phyloP scores from a whole-genome alignment of 306 rosid genomes.

The Dalbergia oliveri region DNA sequence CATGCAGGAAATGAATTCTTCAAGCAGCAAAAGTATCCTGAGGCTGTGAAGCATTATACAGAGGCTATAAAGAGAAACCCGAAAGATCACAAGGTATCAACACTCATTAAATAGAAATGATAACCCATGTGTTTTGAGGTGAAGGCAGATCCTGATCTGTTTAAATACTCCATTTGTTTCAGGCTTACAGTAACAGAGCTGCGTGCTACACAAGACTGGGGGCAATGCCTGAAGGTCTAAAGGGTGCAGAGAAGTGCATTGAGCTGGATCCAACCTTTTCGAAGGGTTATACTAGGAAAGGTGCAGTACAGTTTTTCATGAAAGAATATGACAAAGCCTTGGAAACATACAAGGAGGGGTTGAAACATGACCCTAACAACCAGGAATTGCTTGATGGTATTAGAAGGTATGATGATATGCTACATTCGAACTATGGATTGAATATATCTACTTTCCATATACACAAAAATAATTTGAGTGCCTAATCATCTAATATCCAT shows the following conservation, averaged over 20 bases:
- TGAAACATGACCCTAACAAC: slow-evolving; percentile 86
- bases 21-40: slow-evolving; percentile 81
- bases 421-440: background rate
- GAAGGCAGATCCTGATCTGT: background rate
- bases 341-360: slow-evolving; percentile 91
- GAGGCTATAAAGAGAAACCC: slow-evolving; percentile 80
- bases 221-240: slow-evolving; percentile 96
- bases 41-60: slow-evolving; percentile 78
- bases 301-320: slow-evolving; percentile 95
- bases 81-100: slow-evolving; percentile 66
- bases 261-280: slow-evolving; percentile 91
- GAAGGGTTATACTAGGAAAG: slow-evolving; percentile 93
- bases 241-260: slow-evolving; percentile 97
- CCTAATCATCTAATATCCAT: background rate
- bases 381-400: slow-evolving; percentile 92
- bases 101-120: background rate
- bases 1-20: slow-evolving; percentile 78
- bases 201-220: slow-evolving; percentile 95
- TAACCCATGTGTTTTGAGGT: background rate
- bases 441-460: background rate
- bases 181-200: slow-evolving; percentile 93
- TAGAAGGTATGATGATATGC: slow-evolving; percentile 54
- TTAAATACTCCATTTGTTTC: slow-evolving; percentile 31
- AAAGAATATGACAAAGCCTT: slow-evolving; percentile 92
- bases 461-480: background rate